Conservation (phyloP, 2,329 filamentous ascomycete species). For the Emericellopsis cladophorae region DNA sequence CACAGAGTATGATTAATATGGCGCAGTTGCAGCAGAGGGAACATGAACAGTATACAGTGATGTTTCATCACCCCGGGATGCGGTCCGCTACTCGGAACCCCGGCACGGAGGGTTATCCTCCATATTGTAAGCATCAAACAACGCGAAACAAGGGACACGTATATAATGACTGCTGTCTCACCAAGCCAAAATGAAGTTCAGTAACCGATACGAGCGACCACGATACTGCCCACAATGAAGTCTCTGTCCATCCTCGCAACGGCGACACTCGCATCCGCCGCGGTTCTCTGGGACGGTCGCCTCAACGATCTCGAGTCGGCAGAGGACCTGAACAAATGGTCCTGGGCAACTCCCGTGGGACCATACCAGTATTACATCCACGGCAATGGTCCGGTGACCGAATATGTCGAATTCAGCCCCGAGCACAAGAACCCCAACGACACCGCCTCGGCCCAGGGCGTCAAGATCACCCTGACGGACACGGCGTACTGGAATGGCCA, state of each 20-base stretch:
- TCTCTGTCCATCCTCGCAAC: conserved; percentile 1
- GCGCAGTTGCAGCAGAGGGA: too few species aligned
- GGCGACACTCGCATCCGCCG: conserved; percentile 1
- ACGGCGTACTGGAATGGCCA: conserved; percentile 62
- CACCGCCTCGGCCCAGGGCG: conserved; percentile 46
- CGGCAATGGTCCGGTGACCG: conserved; percentile 38
- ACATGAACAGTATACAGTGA: too few species aligned
- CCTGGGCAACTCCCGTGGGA: conserved; percentile 54
- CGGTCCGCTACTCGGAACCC: background rate
- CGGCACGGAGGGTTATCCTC: conserved; percentile 1
- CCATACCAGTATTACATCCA: conserved; percentile 71
- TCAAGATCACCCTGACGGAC: conserved; percentile 51
- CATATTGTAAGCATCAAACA: background rate
- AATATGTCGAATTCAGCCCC: conserved; percentile 50
- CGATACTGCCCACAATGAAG: conserved; percentile 2
- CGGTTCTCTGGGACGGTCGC: conserved; percentile 49
- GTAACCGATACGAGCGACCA: background rate
- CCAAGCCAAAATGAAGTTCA: background rate
- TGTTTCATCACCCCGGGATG: background rate
- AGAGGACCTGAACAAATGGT: conserved; percentile 47
- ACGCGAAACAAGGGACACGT: background rate
- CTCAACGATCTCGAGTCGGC: conserved; percentile 46
- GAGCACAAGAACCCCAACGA: conserved; percentile 55
- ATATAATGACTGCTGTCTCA: background rate
- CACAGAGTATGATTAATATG: too few species aligned